Conservation (phyloP, 2,329 filamentous ascomycete species). For the Cordyceps cicadae region DNA sequence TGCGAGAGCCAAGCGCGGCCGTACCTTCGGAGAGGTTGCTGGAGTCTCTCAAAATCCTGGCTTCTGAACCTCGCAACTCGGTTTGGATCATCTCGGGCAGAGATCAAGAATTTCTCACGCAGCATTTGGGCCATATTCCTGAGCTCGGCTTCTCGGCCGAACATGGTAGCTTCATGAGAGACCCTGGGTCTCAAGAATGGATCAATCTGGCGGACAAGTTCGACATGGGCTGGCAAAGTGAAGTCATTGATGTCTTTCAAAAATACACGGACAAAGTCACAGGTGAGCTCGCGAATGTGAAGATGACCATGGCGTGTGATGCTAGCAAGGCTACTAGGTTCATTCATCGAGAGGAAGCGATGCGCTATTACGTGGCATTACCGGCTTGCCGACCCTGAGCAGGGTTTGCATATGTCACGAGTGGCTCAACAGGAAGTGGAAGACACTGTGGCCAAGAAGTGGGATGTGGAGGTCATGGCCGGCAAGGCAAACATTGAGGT, state of each 20-base stretch:
- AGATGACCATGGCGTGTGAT: background rate
- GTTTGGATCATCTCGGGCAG: constrained; percentile 99
- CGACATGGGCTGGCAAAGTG: constrained; percentile 87
- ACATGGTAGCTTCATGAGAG: constrained; percentile 89
- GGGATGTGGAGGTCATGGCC: constrained; percentile 92
- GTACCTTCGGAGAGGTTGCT: constrained; percentile 80
- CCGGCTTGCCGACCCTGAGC: constrained; percentile 79
- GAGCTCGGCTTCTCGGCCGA: constrained; percentile 92
- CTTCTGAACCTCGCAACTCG: constrained; percentile 70
- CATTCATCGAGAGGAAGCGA: constrained; percentile 89
- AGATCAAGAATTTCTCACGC: constrained; percentile 82
- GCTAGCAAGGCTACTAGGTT: constrained; percentile 43
- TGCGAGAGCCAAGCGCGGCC: constrained; percentile 80
- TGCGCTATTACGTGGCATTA: constrained; percentile 98
- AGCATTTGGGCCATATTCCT: constrained; percentile 85
- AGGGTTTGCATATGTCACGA: constrained; percentile 68
- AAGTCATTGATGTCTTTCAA: constrained; percentile 77
- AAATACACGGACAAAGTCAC: constrained; percentile 80
- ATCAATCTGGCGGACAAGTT: constrained; percentile 78
- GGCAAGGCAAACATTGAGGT: constrained; percentile 97
- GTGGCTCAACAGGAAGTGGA: constrained; percentile 79
- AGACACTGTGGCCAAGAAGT: constrained; percentile 63
- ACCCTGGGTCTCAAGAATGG: constrained; percentile 71
- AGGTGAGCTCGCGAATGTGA: constrained; percentile 42
- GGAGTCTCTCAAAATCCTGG: constrained; percentile 68